These are phyloP conservation scores for Nepenthes mirabilis DNA, from an alignment of 148 eudicot species.

Conservation along the genomic window DNA sequence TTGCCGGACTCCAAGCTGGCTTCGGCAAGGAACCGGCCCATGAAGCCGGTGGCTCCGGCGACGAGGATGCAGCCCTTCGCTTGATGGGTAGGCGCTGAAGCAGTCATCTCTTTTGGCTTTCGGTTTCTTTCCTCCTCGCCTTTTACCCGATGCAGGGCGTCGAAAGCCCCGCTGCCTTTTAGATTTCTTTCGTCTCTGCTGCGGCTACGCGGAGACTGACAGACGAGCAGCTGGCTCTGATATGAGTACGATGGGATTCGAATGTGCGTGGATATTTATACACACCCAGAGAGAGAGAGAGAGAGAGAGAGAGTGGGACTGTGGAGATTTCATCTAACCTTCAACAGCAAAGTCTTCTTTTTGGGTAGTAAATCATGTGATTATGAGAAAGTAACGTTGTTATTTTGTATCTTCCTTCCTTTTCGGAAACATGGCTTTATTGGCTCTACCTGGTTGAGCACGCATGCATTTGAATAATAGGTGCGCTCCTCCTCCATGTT, in stretches of 20 bases:
- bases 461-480: too few species aligned
- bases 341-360: neutral
- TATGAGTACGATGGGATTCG: neutral
- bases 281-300: neutral
- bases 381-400: neutral
- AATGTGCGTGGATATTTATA: neutral
- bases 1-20: constrained; percentile 30
- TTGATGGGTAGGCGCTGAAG: neutral
- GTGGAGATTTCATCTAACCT: constrained; percentile 4
- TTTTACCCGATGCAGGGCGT: too few species aligned
- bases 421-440: neutral
- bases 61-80: constrained; percentile 28
- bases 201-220: too few species aligned
- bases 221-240: too few species aligned
- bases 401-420: too few species aligned
- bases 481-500: too few species aligned
- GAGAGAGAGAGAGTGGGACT: neutral
- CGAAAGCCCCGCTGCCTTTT: too few species aligned
- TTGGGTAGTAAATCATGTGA: neutral
- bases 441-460: too few species aligned
- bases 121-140: too few species aligned
- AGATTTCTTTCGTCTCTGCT: too few species aligned
- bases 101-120: constrained; percentile 8
- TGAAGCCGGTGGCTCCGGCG: constrained; percentile 51
- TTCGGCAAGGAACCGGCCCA: constrained; percentile 39